Evolutionary conservation across 257 asterid genomes (phyloP), one percentile per base, ranked within the genome.

Genomic region (Forsythia viridissima): DNA sequence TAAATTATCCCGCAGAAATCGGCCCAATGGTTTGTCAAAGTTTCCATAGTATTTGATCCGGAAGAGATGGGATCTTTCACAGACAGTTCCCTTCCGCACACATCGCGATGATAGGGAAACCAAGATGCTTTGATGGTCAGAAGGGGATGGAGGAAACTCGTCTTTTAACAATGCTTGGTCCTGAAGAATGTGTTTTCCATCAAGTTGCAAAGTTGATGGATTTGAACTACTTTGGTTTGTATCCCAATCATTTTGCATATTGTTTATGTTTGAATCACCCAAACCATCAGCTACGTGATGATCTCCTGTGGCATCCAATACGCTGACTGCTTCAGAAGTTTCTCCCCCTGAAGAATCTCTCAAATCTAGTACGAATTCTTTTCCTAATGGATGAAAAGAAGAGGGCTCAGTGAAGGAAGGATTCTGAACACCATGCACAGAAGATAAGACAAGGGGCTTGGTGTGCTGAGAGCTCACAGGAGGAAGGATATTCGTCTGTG

Each of bases 1-100:
- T 84, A 95, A 88, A 82, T 93, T 92, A 87, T 93, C 94, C 46
- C 91, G 94, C 75, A 95, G 90, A 88, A 87, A 93, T 51, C 97
- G 98, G 65, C 99, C 99, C 90, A 95, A 81, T 74, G 99, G 98
- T 89, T 91, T 92, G 88, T 95, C 99, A 69, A 87, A 91, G 84
- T 80, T 90, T 57, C 97, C 97, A 77, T 95, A 95, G 78, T 95
- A 95, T 88, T 92, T 93, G 71, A 95, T 91, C 73, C 98, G 97
- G 77, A 90, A 89, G 76, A 95, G 90, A 85, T 92, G 97, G 20
- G 98, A 90, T 81, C 93, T 92, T 86, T 95, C 97, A 75, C 99
- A 95, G 71, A 95, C 97, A 68, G 96, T 91, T 73, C 99, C 99
- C 78, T 95, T 93, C 99, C 97, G 91, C 72, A 95, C 92, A 79